Conservation (phyloP, 805 yeast genomes). For the Zygoascus bituminiphila region DNA sequence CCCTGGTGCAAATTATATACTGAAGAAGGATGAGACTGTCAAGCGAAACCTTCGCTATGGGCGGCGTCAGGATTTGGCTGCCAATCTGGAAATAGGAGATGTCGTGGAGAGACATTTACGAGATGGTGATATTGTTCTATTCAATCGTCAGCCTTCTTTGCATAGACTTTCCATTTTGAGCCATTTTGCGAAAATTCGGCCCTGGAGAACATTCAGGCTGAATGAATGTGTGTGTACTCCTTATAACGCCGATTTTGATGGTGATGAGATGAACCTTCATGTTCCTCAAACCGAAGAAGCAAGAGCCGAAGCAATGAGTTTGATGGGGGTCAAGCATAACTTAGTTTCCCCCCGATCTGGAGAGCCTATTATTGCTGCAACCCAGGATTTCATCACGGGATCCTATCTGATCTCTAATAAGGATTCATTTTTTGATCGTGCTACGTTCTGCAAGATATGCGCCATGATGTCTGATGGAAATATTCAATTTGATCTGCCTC, state of each 20-base stretch:
- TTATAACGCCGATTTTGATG: conserved; percentile 98
- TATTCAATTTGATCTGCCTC: conserved; percentile 84
- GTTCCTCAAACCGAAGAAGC: conserved; percentile 99
- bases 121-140: conserved; percentile 92
- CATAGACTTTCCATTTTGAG: conserved; percentile 91
- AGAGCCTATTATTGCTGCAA: conserved; percentile 98
- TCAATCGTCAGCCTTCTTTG: conserved; percentile 96
- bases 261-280: conserved; percentile 98
- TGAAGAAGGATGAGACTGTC: conserved; percentile 74
- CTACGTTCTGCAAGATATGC: conserved; percentile 69
- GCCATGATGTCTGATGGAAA: conserved; percentile 96
- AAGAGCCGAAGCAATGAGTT: conserved; percentile 93
- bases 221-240: conserved; percentile 99
- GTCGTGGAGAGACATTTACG: conserved; percentile 93
- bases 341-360: conserved; percentile 94
- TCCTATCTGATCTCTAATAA: conserved; percentile 87
- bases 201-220: conserved; percentile 95
- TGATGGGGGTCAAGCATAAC: conserved; percentile 97
- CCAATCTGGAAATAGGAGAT: conserved; percentile 75
- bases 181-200: conserved; percentile 92
- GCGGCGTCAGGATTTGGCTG: conserved; percentile 70
- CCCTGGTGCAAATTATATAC: conserved; percentile 94
- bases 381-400: conserved; percentile 98
- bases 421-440: conserved; percentile 87
- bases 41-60: conserved; percentile 87